Evolutionary conservation across 2,329 filamentous ascomycete genomes (phyloP), one percentile per base, ranked within the genome.

Genomic region (Fusarium sp.): DNA sequence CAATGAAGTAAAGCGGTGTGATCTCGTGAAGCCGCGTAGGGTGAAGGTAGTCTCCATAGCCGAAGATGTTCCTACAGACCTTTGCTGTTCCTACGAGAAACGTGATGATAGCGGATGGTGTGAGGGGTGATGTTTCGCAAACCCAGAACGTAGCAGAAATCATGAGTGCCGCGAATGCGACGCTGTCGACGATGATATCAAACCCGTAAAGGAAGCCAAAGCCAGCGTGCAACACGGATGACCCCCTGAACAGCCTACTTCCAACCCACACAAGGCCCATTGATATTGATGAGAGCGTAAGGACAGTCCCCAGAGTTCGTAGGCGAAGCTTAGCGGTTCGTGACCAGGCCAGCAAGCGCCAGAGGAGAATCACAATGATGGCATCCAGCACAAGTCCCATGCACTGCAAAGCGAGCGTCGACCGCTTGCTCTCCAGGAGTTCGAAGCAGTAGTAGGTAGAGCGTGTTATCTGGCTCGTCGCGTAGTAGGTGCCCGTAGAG

Each of bases 381-480:
- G 83, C 81, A 69, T 89, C 87, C 8, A 87, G 77, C 26, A 82
- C 63, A 20, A 88, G 75, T 1, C 85, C 84, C 3, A 81, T 20
- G 50, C 82, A 66, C 66, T 88, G 87, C 10, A 85, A 70, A n/a
- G 79, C 67, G 1, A 84, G 68, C 3, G 83, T 77, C 20, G 76
- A 76, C 7, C 77, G 73, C 6, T 76, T 76, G 54, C 78, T 82
- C 58, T 87, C 86, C 17, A 81, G 66, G 6, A 80, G 71, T 7
- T 80, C 69, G 20, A 86, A 85, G 71, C 87, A 89, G 60, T 88
- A 83, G 62, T 85, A 87, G 0, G 85, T 87, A 15, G 87, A 88
- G n/a, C 74, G 78, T 20, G 76, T 73, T 6, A 79, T 78, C n/a
- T 82, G 80, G 17, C 79, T 78, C 5, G 81, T 73, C 18, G 82